Evolutionary conservation across 257 asterid species (phyloP), one percentile per base, ranked within the genome.

Genomic region (Penstemon eatonii): DNA sequence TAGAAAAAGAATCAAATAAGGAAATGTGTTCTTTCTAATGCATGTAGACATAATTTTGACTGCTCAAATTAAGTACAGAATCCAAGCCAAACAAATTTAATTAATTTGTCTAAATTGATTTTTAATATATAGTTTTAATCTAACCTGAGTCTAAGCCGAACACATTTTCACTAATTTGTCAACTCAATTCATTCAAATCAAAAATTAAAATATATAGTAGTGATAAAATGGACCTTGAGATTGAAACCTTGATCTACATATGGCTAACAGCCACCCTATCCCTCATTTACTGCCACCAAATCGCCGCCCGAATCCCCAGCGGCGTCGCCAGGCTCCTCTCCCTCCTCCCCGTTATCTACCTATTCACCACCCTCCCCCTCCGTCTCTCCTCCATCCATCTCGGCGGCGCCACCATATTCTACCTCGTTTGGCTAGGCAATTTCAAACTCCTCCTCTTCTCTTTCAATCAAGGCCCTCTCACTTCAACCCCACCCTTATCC

Each of bases 361-460:
- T 86, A 73, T 78, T 84, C 89, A 75, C 78, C 75, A 57, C 75
- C 47, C 88, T 84, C 33, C 33, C 33, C 33, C 33, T 25, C 33
- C 33, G 33, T 25, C 33, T 25, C 33, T 25, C 33, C 33, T 25
- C 33, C 33, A 0, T 77, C 68, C 83, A 74, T 19, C 85, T 84
- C 70, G 60, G 65, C 33, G 75, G 9, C 45, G 75, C 81, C 57
- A 72, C 95, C 49, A 25, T 63, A 63, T 82, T 89, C 64, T 87
- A 79, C 85, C 81, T 91, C 4, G 83, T 79, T 65, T 91, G 95
- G 95, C 89, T 79, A 8, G 88, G 75, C 64, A 91, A 88, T 47
- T 88, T 82, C 82, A 91, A 91, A 71, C 91, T 91, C 75, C 77
- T 91, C 75, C 89, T 88, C 63, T 83, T 82, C 65, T 57, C 89